A percentile compares a stretch with the other conserved stretches of the same genome.
phyloP scores from a whole-genome alignment of 2,329 filamentous ascomycete genomes.

The Fusarium sp. region DNA sequence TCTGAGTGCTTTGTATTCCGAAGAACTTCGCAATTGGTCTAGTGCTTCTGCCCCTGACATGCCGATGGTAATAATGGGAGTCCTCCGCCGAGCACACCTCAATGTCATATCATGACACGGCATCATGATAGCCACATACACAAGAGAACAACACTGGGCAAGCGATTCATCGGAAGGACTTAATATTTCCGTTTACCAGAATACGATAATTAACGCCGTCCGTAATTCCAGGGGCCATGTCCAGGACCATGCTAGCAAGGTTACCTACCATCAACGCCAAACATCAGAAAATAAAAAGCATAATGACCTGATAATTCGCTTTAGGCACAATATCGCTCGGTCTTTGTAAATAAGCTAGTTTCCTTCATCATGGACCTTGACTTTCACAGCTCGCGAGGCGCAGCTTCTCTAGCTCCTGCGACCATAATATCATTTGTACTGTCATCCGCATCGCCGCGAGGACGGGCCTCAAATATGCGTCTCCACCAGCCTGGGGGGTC shows the following conservation, averaged over 20 bases:
- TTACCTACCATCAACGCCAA: slow-evolving; percentile 34
- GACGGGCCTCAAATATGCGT: slow-evolving; percentile 79
- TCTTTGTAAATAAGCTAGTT: neutral
- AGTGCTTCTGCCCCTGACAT: neutral
- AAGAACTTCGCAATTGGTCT: neutral
- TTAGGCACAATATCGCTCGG: neutral
- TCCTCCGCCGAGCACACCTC: neutral
- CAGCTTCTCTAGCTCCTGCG: slow-evolving; percentile 60
- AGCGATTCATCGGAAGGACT: neutral
- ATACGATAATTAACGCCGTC: slow-evolving; percentile 21
- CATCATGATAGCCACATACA: slow-evolving; percentile 9
- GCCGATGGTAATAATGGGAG: neutral
- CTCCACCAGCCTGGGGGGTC: slow-evolving; percentile 94
- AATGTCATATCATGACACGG: slow-evolving; percentile 26
- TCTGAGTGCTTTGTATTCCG: neutral
- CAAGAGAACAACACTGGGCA: neutral
- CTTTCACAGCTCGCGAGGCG: slow-evolving; percentile 42
- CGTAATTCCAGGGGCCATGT: slow-evolving; percentile 10
- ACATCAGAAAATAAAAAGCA: slow-evolving; percentile 9
- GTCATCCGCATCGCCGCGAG: slow-evolving; percentile 62
- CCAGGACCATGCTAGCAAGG: slow-evolving; percentile 30
- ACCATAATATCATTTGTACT: slow-evolving; percentile 73
- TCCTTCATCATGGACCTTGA: neutral
- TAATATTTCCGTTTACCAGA: slow-evolving; percentile 25
- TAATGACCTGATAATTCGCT: neutral